Evolutionary conservation across 805 yeast genomes (phyloP), one percentile per base, ranked within the genome.

Genomic region (Ogataea nakhonphanomensis): DNA sequence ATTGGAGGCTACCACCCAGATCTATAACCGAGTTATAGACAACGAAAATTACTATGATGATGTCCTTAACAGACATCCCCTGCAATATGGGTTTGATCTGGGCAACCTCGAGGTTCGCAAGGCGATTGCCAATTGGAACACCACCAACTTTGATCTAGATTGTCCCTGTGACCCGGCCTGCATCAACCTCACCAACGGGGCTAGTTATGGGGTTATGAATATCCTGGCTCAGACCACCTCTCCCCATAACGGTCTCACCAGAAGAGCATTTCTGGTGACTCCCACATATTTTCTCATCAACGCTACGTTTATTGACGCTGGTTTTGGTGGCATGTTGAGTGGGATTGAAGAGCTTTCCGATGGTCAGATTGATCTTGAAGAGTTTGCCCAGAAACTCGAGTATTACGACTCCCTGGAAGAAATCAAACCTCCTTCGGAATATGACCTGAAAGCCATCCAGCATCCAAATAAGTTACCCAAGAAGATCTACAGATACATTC

Each of bases 221-320:
- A 73, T 82, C 14, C 64, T 88, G 37, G 58, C 76, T 3, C 85
- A 79, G 37, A 69, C 80, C 28, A 83, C 95, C 0, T 64, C 75
- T 37, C 73, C 82, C 0, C 80, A 73, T 37, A 70, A 74, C 6
- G 72, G 71, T 1, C 70, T 77, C 47, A 87, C 95, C 11, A 70
- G 74, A 51, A 77, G 76, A 46, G 91, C 84, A 0, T 86, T 88
- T 51, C 67, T 85, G 25, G 81, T 86, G 3, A 70, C 89, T 0
- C 96, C 96, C 0, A 85, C 95, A 0, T 88, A 88, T 56, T 87
- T 71, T 51, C 68, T 88, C 50, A 81, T 87, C 57, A 88, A 87
- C 55, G 74, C 74, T 42, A 73, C 82, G 1, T 81, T 88, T 48
- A 63, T 78, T 7, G 95, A 88, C 64, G 87, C 87, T 23, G 95